Base-by-base conservation (phyloP, 345 rosid genomes). In the Microthlaspi erraticum region DNA sequence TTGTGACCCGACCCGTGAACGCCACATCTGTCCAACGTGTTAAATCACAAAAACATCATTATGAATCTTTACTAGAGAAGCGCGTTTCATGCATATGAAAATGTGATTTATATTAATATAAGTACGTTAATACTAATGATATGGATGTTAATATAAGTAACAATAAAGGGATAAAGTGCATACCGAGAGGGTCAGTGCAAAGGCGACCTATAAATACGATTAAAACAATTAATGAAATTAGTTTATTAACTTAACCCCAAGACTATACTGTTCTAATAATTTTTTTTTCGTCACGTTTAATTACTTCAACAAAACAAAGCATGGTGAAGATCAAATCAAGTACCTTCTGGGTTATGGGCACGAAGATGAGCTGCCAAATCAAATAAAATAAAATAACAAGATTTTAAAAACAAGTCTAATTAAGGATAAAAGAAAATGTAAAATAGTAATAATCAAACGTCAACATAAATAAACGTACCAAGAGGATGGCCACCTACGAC, bases 171-270 rank as follows among this genome's bases (percentile, higher is more conserved):
- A 31, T 16, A 7, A 41, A 54, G 64, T 68, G n/a, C 53, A 31
- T 68, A 68, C 73, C 64, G 14, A 8, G 4, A 3, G 64, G 73
- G 45, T 68, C 64, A 55, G 55, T 55, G 45, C 63, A 42, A 19
- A 9, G 53, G 45, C 72, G 19, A 68, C 54, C 72, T 68, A 7
- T 7, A 7, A 2, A 7, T 2, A 43, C 8, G 43, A 48, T 19
- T 6, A 61, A 23, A n/a, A 65, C 59, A 38, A 23, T 2, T 23
- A 18, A 65, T 51, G 10, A 17, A 12, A 11, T 23, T 51, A 2
- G 11, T 17, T 48, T 13, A 8, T 45, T 23, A 60, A n/a, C 17
- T 26, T 7, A 20, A 51, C 17, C 26, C 33, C 12, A 2, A 12
- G 6, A 11, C 18, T n/a, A n/a, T n/a, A n/a, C n/a, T n/a, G n/a